Evolutionary conservation across 2,329 filamentous ascomycete species (phyloP), one percentile per base, ranked within the genome.

Genomic region (Scedosporium apiospermum): DNA sequence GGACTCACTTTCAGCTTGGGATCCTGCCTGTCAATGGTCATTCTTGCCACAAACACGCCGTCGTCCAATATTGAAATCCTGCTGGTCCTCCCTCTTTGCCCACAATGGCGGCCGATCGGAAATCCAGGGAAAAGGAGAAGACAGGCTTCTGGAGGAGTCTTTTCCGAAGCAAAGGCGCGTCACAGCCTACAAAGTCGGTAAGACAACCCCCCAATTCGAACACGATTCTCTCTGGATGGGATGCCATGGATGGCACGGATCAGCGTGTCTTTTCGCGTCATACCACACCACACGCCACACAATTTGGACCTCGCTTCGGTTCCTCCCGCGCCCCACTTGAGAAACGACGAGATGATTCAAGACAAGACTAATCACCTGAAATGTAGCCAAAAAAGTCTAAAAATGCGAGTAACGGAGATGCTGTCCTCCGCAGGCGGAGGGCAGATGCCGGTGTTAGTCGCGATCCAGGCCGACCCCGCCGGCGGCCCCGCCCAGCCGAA

Each of bases 61-160:
- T 18, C 27, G 5, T 4, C 14, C 14, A 44, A 16, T n/a, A 6
- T 18, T 21, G 18, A 57, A 12, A 34, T 62, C 38, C 23, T 44
- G 18, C 14, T 49, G 26, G 14, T 30, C n/a, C 4, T 44, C 21
- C 41, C 34, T 23, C 51, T 49, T 41, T 42, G 27, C 12, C 30
- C 30, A 27, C 5, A 46, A 62, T 62, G 49, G 57, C 62, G 21
- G 58, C 62, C 57, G 58, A 62, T 57, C 46, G 57, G 44, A 55
- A 57, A 34, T 51, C 27, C 49, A 57, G 60, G 60, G 60, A 61
- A 26, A 61, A 66, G 61, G 75, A 75, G 67, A 78, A 78, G 71
- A 78, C 76, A 67, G 73, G 77, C 58, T 79, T 82, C 65, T 79
- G 77, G 77, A 74, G 75, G 38, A 74, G 74, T 64, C 71, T 85